Base-by-base conservation (phyloP, 345 rosid genomes). In the Corchorus olitorius region DNA sequence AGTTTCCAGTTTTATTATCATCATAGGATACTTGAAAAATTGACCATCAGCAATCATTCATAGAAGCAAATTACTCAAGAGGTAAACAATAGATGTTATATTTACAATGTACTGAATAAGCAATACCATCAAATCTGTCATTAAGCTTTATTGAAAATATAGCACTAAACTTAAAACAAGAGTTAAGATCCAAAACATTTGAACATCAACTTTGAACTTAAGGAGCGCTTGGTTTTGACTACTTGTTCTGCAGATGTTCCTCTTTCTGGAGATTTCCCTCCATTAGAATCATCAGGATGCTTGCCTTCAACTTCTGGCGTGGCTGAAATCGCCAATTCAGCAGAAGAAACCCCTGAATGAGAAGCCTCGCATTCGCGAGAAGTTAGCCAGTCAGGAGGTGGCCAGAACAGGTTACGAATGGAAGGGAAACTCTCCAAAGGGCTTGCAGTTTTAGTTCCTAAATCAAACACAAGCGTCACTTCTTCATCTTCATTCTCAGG, bases 371-470 rank as follows among this genome's bases (percentile, higher is more conserved):
- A 6, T 7, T 45, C 45, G 10, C 1, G 2, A 19, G 86, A 82
- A 81, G 83, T 73, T 62, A 89, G 78, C 98, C 97, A 92, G 0
- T 48, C 61, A 10, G 97, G 97, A 76, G 94, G 95, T 19, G 94
- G 98, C 97, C 97, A 88, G 65, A 96, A 91, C 85, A 96, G 65
- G 83, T 89, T 86, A 12, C 85, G 74, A 73, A 83, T 84, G 46
- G 77, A 83, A 63, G 88, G 88, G 41, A 63, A 84, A 53, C 79
- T 77, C 7, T 81, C 77, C 22, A 93, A 76, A 0, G 87, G 84
- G 56, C 88, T 87, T 55, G 87, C 81, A 6, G 73, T 79, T 64
- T 91, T 88, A 48, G 37, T 91, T 72, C 61, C 89, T 77, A 96
- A 69, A 77, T 93, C 93, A 81, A 87, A 96, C 11, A 89, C 88